Conservation (phyloP, 108 stramenopile species). For the Skeletonema marinoi region DNA sequence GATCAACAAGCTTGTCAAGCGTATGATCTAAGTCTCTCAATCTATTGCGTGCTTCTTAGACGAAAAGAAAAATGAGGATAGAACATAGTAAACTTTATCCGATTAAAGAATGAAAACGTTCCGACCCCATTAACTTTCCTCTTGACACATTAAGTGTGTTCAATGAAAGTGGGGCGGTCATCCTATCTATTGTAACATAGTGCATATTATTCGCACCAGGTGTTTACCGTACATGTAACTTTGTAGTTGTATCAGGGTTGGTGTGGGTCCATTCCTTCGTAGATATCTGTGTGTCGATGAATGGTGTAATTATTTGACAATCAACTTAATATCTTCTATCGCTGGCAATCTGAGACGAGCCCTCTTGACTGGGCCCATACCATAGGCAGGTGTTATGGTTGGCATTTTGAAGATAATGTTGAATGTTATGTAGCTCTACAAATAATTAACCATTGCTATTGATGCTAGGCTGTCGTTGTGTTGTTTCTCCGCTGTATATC, state of each 20-base stretch:
- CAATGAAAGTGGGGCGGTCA: slow-evolving; percentile 52
- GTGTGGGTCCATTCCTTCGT: too few relatives aligned
- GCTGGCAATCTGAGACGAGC: too few relatives aligned
- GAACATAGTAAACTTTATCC: slow-evolving; percentile 44
- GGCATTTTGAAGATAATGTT: too few relatives aligned
- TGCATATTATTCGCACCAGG: background rate
- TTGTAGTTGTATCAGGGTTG: background rate
- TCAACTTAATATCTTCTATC: too few relatives aligned
- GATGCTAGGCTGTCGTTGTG: too few relatives aligned
- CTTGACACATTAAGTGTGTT: slow-evolving; percentile 5
- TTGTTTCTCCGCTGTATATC: too few relatives aligned
- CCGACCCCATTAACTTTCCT: slow-evolving; percentile 65
- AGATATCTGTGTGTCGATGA: too few relatives aligned
- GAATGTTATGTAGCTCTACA: too few relatives aligned
- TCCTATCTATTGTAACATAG: slow-evolving; percentile 16
- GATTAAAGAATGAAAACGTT: slow-evolving; percentile 77
- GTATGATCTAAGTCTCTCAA: slow-evolving; percentile 84
- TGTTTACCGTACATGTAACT: background rate
- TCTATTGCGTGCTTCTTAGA: slow-evolving; percentile 3
- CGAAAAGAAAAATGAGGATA: slow-evolving; percentile 19
- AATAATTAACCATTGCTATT: too few relatives aligned
- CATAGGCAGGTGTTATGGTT: too few relatives aligned
- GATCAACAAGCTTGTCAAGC: slow-evolving; percentile 95
- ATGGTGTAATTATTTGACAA: too few relatives aligned
- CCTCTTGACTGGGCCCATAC: too few relatives aligned